These are phyloP conservation scores for Colletotrichum sidae DNA, from an alignment of 2,329 filamentous ascomycete genomes.

Conservation along the genomic window DNA sequence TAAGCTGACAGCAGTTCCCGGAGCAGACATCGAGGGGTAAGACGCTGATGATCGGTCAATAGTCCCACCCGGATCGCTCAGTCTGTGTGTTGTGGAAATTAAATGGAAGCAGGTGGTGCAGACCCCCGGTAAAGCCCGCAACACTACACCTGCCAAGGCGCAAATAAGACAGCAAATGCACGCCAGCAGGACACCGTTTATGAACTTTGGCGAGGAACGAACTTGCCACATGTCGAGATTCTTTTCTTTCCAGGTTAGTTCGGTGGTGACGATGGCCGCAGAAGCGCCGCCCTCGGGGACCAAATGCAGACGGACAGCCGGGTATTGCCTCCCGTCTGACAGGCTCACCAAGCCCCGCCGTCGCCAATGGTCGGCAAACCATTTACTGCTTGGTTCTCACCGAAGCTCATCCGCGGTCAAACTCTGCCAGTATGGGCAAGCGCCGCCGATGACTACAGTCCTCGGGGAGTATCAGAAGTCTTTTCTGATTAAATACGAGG, in stretches of 20 bases:
- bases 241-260: too few relatives aligned
- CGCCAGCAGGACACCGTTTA: too few relatives aligned
- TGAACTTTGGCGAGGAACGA: too few relatives aligned
- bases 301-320: slow-evolving; percentile 3
- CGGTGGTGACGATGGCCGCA: not conserved
- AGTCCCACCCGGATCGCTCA: slow-evolving; percentile 5
- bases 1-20: not conserved
- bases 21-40: slow-evolving; percentile 9
- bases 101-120: slow-evolving; percentile 12
- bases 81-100: slow-evolving; percentile 34
- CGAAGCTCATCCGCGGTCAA: not conserved
- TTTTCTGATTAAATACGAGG: not conserved
- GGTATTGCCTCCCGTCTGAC: slow-evolving; percentile 2
- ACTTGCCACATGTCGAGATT: too few relatives aligned
- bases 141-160: slow-evolving; percentile 3
- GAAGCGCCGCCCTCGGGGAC: not conserved
- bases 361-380: slow-evolving; percentile 19
- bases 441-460: slow-evolving; percentile 1
- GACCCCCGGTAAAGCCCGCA: slow-evolving; percentile 14
- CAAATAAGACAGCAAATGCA: too few relatives aligned
- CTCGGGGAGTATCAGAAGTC: slow-evolving; percentile 1
- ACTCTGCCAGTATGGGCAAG: slow-evolving; percentile 2
- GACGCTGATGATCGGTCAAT: slow-evolving; percentile 24
- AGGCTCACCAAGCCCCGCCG: not conserved
- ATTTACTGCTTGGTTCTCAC: not conserved